Conservation (phyloP, 768 basidiomycete species). For the Suillus lakei region DNA sequence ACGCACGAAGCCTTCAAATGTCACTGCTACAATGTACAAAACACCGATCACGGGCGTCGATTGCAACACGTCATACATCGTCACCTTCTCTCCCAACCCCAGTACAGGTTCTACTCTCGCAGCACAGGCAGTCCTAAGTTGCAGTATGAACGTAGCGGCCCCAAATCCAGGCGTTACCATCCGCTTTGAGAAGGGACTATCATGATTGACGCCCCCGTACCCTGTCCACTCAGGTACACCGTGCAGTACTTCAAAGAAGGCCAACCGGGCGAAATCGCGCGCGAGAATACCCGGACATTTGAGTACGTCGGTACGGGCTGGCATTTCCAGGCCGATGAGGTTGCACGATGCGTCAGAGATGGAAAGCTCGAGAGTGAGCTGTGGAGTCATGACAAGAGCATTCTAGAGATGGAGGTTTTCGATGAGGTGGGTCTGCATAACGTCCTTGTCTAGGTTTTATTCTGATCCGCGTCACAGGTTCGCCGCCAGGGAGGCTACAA, state of each 20-base stretch:
- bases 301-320: conserved; percentile 44
- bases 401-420: conserved; percentile 54
- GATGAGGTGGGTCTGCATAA: conserved; percentile 43
- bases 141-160: conserved; percentile 40
- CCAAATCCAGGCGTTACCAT: conserved; percentile 39
- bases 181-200: conserved; percentile 49
- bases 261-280: conserved; percentile 33
- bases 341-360: conserved; percentile 49
- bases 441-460: conserved; percentile 6
- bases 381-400: conserved; percentile 53
- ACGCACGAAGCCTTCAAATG: conserved; percentile 40
- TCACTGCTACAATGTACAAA: conserved; percentile 47
- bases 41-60: conserved; percentile 50
- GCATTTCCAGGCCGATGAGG: conserved; percentile 59
- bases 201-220: conserved; percentile 42
- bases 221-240: conserved; percentile 26
- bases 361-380: conserved; percentile 51
- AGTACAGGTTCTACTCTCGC: conserved; percentile 31
- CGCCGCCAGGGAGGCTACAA: conserved; percentile 45
- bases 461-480: conserved; percentile 21
- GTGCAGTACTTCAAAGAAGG: conserved; percentile 44
- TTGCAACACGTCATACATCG: conserved; percentile 45
- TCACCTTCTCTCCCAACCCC: conserved; percentile 41
- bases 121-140: conserved; percentile 45
- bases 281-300: conserved; percentile 41